Evolutionary conservation across 495 filamentous ascomycete species (phyloP), one percentile per base, ranked within the genome.

Genomic region (Penicillium waksmanii): DNA sequence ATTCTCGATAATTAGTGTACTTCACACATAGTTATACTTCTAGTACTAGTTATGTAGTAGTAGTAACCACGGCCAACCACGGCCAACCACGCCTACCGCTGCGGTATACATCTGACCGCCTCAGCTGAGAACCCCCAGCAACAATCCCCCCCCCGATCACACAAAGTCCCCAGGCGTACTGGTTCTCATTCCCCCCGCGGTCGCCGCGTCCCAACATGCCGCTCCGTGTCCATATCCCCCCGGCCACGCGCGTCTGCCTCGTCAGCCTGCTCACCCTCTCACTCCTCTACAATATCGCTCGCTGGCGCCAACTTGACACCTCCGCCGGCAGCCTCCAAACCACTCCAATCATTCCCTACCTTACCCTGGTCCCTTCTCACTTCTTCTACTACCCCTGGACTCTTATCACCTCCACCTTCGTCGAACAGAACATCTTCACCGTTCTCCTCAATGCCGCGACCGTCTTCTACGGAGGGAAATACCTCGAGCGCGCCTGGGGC

Each of bases 401-500:
- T 5, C 91, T 96, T 63, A 64, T 93, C 34, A 89, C 90, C 0
- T 89, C 95, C 10, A 90, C 93, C 0, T 84, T 97, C 46, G 91
- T 96, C 49, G 95, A 98, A 74, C 90, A 91, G 72, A 98, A 98
- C 68, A 81, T 97, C 69, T 89, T 97, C 69, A 95, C 92, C 27
- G 80, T 97, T 4, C 74, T 86, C 13, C 84, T 97, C 52, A 92
- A 93, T 57, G 87, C 83, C 11, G 77, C 87, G 27, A 95, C 94
- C 17, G 74, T 98, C 40, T 94, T 96, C 75, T 92, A 96, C 80
- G 96, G 93, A 19, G 95, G 96, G 8, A 87, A 92, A 62, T 98
- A 98, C 69, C 84, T 98, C 25, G 95, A 98, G 77, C 85, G 95
- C 63, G 95, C 96, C 48, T 98, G 95, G 95, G 89, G 92, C 31